Base-by-base conservation (phyloP, 2,329 filamentous ascomycete genomes). In the Neopestalotiopsis rosae region DNA sequence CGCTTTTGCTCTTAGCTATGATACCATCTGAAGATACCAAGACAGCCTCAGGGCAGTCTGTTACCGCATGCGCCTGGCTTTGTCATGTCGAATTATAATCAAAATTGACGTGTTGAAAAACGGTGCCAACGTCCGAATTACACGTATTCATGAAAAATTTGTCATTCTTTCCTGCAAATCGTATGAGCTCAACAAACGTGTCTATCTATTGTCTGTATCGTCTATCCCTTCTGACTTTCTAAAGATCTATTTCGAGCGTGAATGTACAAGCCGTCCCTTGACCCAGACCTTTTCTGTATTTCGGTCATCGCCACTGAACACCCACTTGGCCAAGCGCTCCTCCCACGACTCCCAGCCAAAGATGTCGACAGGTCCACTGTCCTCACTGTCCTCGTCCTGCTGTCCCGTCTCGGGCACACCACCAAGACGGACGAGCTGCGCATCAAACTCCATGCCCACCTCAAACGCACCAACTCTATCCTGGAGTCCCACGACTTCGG, bases 291-390 rank as follows among this genome's bases (percentile, higher is more conserved):
- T 90, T 74, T 87, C 87, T 2, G 94, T 95, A 79, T 98, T 98
- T 73, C 95, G 86, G 81, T 98, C 96, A 83, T 98, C 95, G 0
- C 96, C 96, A 72, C 89, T 92, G 81, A 93, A 99, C 70, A 98
- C 85, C 96, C 96, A 99, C 85, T 99, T 99, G 66, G 94, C 93
- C 12, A 98, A 82, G 76, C 85, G 89, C 76, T 98, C 94, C 52
- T 92, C 89, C 94, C 93, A 97, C n/a, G 77, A 88, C 86, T 98
- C 95, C 88, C 91, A 94, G 1, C 94, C 95, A 83, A 98, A 99
- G 0, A 98, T 80, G 80, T 98, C 94, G 0, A 98, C 94, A 61
- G 91, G 90, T 0, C 91, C 90, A 1, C 82, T 81, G 3, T 86
- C 83, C 1, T 73, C 74, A 4, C 5, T 61, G 69, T 24, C 72